Percentiles rank a stretch among this genome's conserved stretches.
Evolutionary conservation across 805 yeast genomes (phyloP).

Genomic region (Sugiyamaella smithiae): DNA sequence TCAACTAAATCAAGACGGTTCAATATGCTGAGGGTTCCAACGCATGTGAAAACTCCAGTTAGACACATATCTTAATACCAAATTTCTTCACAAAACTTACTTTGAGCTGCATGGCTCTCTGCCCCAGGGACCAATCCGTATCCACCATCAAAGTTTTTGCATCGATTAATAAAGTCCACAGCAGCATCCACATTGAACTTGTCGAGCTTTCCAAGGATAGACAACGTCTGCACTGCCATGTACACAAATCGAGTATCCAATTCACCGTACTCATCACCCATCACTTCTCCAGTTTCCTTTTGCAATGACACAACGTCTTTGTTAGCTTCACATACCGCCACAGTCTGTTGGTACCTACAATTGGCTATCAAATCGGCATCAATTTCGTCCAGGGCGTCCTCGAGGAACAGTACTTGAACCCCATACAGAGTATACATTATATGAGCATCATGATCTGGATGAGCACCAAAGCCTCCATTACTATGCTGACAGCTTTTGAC

Average conservation of each 20-base stretch:
- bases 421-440: constrained; percentile 82
- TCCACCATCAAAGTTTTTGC: constrained; percentile 94
- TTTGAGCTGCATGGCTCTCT: constrained; percentile 92
- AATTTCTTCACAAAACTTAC: no score
- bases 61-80: no score
- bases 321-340: no score
- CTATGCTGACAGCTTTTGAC: constrained; percentile 60
- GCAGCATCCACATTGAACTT: constrained; percentile 47
- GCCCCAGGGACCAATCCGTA: constrained; percentile 93
- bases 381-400: constrained; percentile 51
- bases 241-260: constrained; percentile 90
- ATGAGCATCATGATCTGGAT: constrained; percentile 87
- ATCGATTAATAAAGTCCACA: constrained; percentile 57
- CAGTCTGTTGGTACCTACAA: constrained; percentile 32
- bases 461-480: constrained; percentile 77
- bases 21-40: constrained; percentile 74
- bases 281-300: constrained; percentile 65
- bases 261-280: constrained; percentile 91
- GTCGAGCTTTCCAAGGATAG: constrained; percentile 63
- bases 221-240: constrained; percentile 70
- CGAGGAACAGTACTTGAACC: constrained; percentile 70
- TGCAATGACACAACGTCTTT: constrained; percentile 43
- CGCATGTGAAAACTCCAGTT: constrained; percentile 60
- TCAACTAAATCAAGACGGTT: constrained; percentile 51
- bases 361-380: constrained; percentile 36